Evolutionary conservation across 495 filamentous ascomycete genomes (phyloP).

Genomic region (Hyaloscypha hepaticicola): DNA sequence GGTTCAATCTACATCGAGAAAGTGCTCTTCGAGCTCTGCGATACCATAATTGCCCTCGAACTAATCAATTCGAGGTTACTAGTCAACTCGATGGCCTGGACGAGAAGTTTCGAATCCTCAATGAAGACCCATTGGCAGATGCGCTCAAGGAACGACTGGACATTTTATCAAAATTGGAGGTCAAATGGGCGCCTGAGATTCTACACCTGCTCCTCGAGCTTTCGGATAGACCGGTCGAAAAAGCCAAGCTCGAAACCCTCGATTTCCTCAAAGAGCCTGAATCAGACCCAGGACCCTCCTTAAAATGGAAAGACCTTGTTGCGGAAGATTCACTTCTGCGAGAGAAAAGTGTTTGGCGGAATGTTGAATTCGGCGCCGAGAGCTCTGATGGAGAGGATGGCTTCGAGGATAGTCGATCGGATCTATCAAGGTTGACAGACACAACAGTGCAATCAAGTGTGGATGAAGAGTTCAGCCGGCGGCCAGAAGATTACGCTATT

Average conservation of each 20-base stretch:
- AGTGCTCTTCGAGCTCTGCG: slow-evolving; percentile 54
- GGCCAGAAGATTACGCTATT: slow-evolving; percentile 39
- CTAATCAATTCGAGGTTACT: slow-evolving; percentile 85
- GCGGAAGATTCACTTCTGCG: slow-evolving; percentile 67
- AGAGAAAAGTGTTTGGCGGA: slow-evolving; percentile 73
- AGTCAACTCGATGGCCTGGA: slow-evolving; percentile 74
- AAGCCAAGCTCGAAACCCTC: slow-evolving; percentile 63
- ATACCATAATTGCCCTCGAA: slow-evolving; percentile 63
- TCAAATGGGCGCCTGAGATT: slow-evolving; percentile 72
- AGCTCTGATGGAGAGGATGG: slow-evolving; percentile 60
- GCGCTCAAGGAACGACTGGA: slow-evolving; percentile 64
- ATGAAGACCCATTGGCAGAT: slow-evolving; percentile 77
- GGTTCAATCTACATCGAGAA: slow-evolving; percentile 50
- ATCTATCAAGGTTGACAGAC: slow-evolving; percentile 19
- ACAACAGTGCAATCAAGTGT: slow-evolving; percentile 32
- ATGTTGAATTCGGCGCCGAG: slow-evolving; percentile 67
- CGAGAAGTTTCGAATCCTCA: slow-evolving; percentile 81
- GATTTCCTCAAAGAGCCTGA: slow-evolving; percentile 47
- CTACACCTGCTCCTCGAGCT: slow-evolving; percentile 78
- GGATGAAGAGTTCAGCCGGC: slow-evolving; percentile 39
- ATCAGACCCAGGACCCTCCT: slow-evolving; percentile 38
- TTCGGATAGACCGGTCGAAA: slow-evolving; percentile 74
- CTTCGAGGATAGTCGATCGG: slow-evolving; percentile 35
- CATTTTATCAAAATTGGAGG: slow-evolving; percentile 51
- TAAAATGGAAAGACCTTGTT: slow-evolving; percentile 77